Conservation (phyloP, 1,284 basidiomycete species). For the Ceratobasidium sp. region DNA sequence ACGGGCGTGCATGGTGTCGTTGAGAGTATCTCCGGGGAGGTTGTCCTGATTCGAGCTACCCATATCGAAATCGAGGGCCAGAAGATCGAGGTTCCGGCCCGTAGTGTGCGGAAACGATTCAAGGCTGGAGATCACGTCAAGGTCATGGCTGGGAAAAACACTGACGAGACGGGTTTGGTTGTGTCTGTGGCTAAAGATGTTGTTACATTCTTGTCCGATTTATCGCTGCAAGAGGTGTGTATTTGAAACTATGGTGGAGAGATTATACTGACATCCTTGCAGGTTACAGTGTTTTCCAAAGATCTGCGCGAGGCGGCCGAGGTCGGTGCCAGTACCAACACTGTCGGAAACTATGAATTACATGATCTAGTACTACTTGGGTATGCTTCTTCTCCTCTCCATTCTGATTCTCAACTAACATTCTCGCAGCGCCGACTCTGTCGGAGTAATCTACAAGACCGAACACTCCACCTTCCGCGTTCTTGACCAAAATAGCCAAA, state of each 20-base stretch:
- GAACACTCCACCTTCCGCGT: conserved; percentile 96
- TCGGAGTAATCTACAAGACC: conserved; percentile 97
- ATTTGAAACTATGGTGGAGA: conserved; percentile 39
- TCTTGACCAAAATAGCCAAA: conserved; percentile 92
- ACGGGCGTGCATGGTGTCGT: conserved; percentile 92
- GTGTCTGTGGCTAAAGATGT: conserved; percentile 91
- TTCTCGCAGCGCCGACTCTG: conserved; percentile 79
- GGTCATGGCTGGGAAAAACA: conserved; percentile 95
- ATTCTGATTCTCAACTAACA: conserved; percentile 33
- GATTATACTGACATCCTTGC: conserved; percentile 13
- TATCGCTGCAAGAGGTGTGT: conserved; percentile 90
- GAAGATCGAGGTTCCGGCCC: conserved; percentile 86
- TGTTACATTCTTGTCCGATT: conserved; percentile 97
- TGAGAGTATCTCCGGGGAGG: conserved; percentile 87
- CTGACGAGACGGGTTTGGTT: conserved; percentile 95
- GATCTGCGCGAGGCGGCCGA: conserved; percentile 98
- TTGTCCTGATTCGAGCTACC: conserved; percentile 85
- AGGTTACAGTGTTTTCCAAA: conserved; percentile 97
- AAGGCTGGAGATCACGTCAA: conserved; percentile 98
- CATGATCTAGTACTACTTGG: conserved; percentile 98
- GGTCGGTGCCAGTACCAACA: conserved; percentile 88
- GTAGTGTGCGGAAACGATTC: conserved; percentile 94
- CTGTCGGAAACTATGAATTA: conserved; percentile 92
- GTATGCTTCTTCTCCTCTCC: conserved; percentile 62
- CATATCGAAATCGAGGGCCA: conserved; percentile 87